phyloP scores from a whole-genome alignment of 495 filamentous ascomycete genomes.

The Aspergillus nidulans region DNA sequence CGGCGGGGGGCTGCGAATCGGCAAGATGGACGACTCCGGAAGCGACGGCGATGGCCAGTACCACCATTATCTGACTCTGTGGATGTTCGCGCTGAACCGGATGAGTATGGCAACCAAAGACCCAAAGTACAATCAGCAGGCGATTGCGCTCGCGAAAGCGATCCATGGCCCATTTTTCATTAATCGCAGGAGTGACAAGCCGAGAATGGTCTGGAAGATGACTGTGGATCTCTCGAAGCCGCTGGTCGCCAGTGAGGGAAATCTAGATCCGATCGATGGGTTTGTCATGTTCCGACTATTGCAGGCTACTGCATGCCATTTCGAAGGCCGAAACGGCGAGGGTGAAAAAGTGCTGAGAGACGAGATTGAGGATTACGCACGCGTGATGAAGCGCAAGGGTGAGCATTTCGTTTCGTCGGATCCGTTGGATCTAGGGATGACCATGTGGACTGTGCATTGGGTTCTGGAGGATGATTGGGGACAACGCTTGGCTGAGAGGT shows the following conservation, averaged over 20 bases:
- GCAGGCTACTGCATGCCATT: conserved; percentile 32
- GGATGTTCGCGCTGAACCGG: conserved; percentile 68
- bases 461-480: conserved; percentile 53
- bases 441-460: conserved; percentile 60
- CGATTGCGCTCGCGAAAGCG: conserved; percentile 52
- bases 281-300: conserved; percentile 54
- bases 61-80: conserved; percentile 64
- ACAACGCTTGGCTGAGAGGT: conserved; percentile 33
- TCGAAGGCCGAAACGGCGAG: conserved; percentile 15
- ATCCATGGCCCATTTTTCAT: conserved; percentile 57
- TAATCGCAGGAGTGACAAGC: conserved; percentile 23
- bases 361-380: conserved; percentile 57
- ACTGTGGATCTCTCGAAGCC: conserved; percentile 45
- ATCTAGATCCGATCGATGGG: conserved; percentile 59
- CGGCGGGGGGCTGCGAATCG: conserved; percentile 59
- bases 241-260: conserved; percentile 53
- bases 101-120: conserved; percentile 50
- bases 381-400: conserved; percentile 48
- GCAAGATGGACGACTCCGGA: conserved; percentile 50
- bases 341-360: conserved; percentile 34
- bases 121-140: conserved; percentile 47
- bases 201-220: conserved; percentile 63
- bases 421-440: conserved; percentile 61
- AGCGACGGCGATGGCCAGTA: conserved; percentile 62
- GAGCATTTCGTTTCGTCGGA: conserved; percentile 49